Percentiles rank a stretch among this genome's conserved stretches.
These are phyloP conservation scores for Kalaharituber pfeilii DNA, from an alignment of 2,329 filamentous ascomycete species.

Conservation along the genomic window DNA sequence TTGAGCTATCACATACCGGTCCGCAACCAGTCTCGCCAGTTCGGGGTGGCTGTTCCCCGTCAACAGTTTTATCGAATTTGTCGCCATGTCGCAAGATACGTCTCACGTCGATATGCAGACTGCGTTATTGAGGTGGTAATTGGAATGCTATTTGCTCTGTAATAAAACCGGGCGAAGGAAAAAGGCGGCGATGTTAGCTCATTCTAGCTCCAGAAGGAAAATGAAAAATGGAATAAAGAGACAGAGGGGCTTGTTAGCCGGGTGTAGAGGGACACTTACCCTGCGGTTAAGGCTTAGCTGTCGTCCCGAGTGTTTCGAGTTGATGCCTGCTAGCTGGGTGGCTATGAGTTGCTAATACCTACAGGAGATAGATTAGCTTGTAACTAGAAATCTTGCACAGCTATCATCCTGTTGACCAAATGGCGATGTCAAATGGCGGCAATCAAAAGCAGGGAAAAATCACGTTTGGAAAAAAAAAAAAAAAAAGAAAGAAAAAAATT, in stretches of 20 bases:
- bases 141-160: background rate
- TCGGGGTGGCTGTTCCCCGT: constrained; percentile 59
- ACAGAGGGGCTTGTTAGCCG: background rate
- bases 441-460: too few species aligned
- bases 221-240: background rate
- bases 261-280: background rate
- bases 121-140: background rate
- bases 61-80: constrained; percentile 55
- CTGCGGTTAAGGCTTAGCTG: too few species aligned
- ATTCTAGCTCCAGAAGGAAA: background rate
- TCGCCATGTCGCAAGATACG: background rate
- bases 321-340: too few species aligned
- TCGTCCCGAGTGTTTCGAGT: too few species aligned
- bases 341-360: too few species aligned
- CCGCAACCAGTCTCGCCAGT: constrained; percentile 50
- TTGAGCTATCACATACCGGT: constrained; percentile 18
- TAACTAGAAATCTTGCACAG: too few species aligned
- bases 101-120: background rate
- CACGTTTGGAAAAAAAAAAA: too few species aligned
- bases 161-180: background rate
- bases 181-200: background rate
- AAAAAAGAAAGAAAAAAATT: too few species aligned
- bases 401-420: too few species aligned
- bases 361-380: too few species aligned
- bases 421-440: too few species aligned